Evolutionary conservation across 495 filamentous ascomycete species (phyloP), one percentile per base, ranked within the genome.

Genomic region (Mytilinidion resinicola): DNA sequence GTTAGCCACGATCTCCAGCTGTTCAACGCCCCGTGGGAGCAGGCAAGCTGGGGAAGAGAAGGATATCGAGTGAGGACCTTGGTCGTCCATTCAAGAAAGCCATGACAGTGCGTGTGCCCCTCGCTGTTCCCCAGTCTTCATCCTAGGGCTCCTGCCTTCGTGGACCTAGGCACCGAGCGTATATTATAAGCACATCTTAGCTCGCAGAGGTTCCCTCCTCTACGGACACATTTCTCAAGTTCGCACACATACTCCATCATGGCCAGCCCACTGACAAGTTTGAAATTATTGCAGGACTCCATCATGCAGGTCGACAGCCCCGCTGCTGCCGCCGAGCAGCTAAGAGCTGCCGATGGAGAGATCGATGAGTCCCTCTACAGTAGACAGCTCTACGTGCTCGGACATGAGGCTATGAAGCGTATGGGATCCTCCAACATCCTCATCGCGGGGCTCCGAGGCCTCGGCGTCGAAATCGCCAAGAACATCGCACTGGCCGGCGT

Each of bases 331-430:
- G 73, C 78, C 63, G 80, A 83, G 67, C 64, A 76, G 67, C 78
- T 86, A 63, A 82, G 85, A 65, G 76, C 83, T 42, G 74, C 73
- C 47, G 70, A 72, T 21, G 76, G 74, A 67, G 82, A 95, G 63
- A 97, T 99, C 75, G 95, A 99, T 71, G 95, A 99, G 75, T 89
- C 88, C 51, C 81, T 99, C 61, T 99, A 99, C 80, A 96, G 91
- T 73, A 83, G 95, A 56, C 95, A 99, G 75, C 89, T 99, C 77
- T 87, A 98, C 72, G 93, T 98, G 51, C 83, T 99, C 57, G 95
- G 95, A 34, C 95, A 97, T 74, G 95, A 99, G 77, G 95, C 95
- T 53, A 99, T 99, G 95, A 97, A 95, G 77, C 88, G 91, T 55
- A 99, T 99, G 95, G 81, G 91, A 70, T 87, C 90, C 50, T 97